Evolutionary conservation across 768 basidiomycete species (phyloP).

Genomic region (Chalciporus sphaerocephalus): DNA sequence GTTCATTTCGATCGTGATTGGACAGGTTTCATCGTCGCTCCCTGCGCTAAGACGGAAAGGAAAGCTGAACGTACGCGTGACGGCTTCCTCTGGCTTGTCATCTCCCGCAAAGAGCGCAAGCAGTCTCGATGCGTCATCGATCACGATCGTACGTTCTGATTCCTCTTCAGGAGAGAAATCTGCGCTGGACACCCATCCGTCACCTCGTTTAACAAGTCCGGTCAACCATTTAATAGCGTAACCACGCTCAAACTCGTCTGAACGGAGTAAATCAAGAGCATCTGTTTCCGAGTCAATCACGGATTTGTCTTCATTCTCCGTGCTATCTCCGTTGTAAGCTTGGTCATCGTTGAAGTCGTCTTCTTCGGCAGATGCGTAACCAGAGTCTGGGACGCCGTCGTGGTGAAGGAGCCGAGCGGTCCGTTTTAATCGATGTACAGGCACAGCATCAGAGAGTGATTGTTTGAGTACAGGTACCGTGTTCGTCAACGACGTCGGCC

Average conservation of each 20-base stretch:
- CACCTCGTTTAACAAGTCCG: conserved; percentile 59
- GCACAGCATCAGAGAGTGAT: conserved; percentile 10
- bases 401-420: conserved; percentile 32
- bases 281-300: conserved; percentile 10
- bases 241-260: conserved; percentile 62
- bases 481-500: conserved; percentile 6
- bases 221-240: conserved; percentile 75
- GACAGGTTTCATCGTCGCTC: not conserved
- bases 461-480: conserved; percentile 19
- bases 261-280: conserved; percentile 45
- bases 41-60: conserved; percentile 18
- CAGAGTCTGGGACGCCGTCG: conserved; percentile 59
- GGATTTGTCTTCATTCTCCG: conserved; percentile 16
- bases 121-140: conserved; percentile 58
- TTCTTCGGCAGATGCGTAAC: conserved; percentile 72
- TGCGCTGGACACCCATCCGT: conserved; percentile 39
- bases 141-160: conserved; percentile 37
- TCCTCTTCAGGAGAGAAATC: conserved; percentile 32
- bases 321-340: conserved; percentile 11
- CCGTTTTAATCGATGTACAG: conserved; percentile 26
- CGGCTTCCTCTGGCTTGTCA: conserved; percentile 37
- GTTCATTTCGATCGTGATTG: conserved; percentile 54
- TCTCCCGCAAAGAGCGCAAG: conserved; percentile 48
- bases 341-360: conserved; percentile 40
- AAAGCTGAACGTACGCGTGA: conserved; percentile 56